Evolutionary conservation across 257 asterid species (phyloP), one percentile per base, ranked within the genome.

Genomic region (Plantago major): DNA sequence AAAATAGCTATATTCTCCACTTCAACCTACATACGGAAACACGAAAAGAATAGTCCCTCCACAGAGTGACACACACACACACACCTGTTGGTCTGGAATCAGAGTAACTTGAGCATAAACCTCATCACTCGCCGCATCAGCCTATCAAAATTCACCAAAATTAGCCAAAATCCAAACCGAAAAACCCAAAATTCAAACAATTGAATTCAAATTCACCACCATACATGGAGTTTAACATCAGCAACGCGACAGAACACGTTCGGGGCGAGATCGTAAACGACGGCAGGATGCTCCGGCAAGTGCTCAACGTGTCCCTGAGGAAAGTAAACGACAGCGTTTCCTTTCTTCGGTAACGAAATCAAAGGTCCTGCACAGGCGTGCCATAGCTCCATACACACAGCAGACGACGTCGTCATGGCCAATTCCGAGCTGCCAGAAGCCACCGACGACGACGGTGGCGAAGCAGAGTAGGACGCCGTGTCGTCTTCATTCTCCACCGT

Each of bases 291-390:
- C 61, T 87, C 89, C 58, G 88, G 84, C 38, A 89, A 82, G 67
- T 75, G 86, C 17, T 89, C 92, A 64, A 89, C 65, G 78, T 93
- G 99, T 9, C 99, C 97, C 71, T 93, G 99, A 11, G 97, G 96
- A 14, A 93, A 74, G 76, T 87, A 93, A 64, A 93, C 97, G 50
- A 89, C 84, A 38, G 81, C 75, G 59, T 81, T 82, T 19, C 99
- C 99, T 63, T 85, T 93, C 79, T 77, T 87, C 2, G 97, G 97
- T 72, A 93, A 71, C 44, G 95, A 93, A 78, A 87, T 89, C 88
- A 89, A 58, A 73, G 99, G 95, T 55, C 99, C 99, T 0, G 99
- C 97, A 62, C 97, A 93, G 3, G 99, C 99, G 82, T 93, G 95
- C 97, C 99, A 93, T 16, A 89, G 87, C 80, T 93, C 96, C 99